Evolutionary conservation across 345 rosid species (phyloP).

Genomic region (Syzygium oleosum): DNA sequence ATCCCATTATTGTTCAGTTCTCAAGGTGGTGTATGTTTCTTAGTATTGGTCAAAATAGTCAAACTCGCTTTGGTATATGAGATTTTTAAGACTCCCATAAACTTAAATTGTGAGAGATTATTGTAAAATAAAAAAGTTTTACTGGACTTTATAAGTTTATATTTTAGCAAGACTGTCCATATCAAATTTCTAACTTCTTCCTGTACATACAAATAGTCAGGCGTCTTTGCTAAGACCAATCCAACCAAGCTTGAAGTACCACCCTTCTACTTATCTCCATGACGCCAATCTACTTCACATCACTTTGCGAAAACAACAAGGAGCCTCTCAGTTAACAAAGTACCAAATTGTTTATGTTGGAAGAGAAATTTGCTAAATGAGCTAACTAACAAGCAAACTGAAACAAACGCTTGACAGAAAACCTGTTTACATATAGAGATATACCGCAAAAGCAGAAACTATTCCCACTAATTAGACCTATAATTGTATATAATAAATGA

Average conservation of each 20-base stretch:
- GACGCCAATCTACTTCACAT: background rate
- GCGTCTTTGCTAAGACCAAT: background rate
- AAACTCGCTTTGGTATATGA: background rate
- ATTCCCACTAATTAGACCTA: background rate
- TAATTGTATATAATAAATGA: background rate
- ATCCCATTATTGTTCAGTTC: background rate
- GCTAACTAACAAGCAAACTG: background rate
- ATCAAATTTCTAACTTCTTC: background rate
- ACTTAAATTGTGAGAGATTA: background rate
- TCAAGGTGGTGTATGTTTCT: background rate
- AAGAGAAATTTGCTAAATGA: background rate
- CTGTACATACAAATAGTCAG: background rate
- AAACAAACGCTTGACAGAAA: background rate
- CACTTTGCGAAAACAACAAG: background rate
- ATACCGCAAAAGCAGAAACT: background rate
- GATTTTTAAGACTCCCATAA: background rate
- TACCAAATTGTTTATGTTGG: background rate
- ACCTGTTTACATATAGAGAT: background rate
- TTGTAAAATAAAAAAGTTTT: background rate
- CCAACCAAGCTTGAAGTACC: background rate
- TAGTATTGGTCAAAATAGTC: background rate
- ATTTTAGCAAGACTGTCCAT: background rate
- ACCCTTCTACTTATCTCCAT: background rate
- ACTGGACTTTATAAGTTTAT: background rate
- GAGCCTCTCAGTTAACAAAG: background rate